Evolutionary conservation across 768 basidiomycete species (phyloP), one percentile per base, ranked within the genome.

Genomic region (Daedaleopsis sinensis): DNA sequence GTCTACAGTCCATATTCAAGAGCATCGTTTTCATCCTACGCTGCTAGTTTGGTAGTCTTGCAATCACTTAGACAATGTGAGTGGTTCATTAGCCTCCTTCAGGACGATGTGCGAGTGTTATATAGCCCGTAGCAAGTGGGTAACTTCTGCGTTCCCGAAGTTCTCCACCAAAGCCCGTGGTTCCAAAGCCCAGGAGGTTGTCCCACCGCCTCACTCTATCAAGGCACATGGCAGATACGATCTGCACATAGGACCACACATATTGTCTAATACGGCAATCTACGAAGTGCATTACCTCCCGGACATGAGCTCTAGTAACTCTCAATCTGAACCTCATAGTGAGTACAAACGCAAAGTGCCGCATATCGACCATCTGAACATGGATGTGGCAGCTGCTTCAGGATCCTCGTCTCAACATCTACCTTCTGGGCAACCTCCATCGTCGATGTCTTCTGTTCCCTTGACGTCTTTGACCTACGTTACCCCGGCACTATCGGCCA

Each of bases 1-100:
- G 67, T 56, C 62, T 36, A 15, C 54, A 92, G 13, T 10, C 15
- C n/a, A n/a, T 47, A n/a, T 13, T n/a, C n/a, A 47, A 18, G n/a
- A 19, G 11, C 19, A 13, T 24, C 23, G 47, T 21, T 15, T 27
- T 23, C 47, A 49, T 5, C 2, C 27, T 49, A 21, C 47, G 21
- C 6, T 11, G 47, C 15, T 49, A 49, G 91, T 71, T 79, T 78
- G 57, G 82, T 89, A 9, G 74, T 92, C 35, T 68, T 85, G 10
- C 86, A 86, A 59, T 89, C 91, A 0, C 74, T 93, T 55, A 84
- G 82, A 65, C 90, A 91, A 81, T 93, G 90, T 87, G 57, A 68
- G 75, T 68, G 32, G 19, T 46, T 43, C 21, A 58, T 56, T 37
- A 38, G 47, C 58, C 23, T 42, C n/a, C 35, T 47, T 64, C 21